Evolutionary conservation across 352 stramenopile species (phyloP).

Genomic region (Phytopythium delawarense): DNA sequence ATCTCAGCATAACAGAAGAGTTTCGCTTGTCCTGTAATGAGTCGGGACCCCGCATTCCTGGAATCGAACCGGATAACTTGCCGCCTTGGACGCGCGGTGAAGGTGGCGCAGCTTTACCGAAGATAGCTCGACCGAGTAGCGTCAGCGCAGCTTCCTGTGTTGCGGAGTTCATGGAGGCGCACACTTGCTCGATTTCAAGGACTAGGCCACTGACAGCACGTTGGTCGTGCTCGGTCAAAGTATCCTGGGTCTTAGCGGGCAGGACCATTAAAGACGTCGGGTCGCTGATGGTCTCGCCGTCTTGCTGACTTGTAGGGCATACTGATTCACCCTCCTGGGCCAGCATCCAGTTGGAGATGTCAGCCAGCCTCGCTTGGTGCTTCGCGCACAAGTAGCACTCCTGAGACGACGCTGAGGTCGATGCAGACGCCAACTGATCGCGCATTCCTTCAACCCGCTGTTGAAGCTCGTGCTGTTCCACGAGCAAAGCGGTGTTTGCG

Average conservation of each 20-base stretch:
- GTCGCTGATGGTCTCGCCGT: not conserved
- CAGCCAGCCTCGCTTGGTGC: conserved; percentile 43
- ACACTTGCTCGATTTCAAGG: conserved; percentile 47
- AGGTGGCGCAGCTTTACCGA: not conserved
- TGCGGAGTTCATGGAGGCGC: conserved; percentile 23
- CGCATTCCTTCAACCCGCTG: conserved; percentile 26
- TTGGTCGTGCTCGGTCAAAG: conserved; percentile 30
- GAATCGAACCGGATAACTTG: not conserved
- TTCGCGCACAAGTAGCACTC: conserved; percentile 44
- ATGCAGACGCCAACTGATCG: conserved; percentile 5
- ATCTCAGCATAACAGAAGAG: not conserved
- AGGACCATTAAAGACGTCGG: not conserved
- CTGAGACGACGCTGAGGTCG: not conserved
- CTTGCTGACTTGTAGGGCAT: conserved; percentile 7
- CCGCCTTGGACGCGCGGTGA: not conserved
- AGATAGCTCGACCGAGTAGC: not conserved
- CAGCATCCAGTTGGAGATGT: conserved; percentile 39
- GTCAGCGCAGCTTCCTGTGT: not conserved
- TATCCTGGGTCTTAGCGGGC: not conserved
- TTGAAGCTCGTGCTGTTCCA: conserved; percentile 27
- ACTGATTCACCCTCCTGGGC: conserved; percentile 8
- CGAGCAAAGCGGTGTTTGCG: conserved; percentile 30
- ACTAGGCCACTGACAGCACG: conserved; percentile 29
- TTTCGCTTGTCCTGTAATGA: not conserved
- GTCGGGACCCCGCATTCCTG: not conserved